phyloP scores from a whole-genome alignment of 805 yeast species.

The Lipomyces oligophaga region DNA sequence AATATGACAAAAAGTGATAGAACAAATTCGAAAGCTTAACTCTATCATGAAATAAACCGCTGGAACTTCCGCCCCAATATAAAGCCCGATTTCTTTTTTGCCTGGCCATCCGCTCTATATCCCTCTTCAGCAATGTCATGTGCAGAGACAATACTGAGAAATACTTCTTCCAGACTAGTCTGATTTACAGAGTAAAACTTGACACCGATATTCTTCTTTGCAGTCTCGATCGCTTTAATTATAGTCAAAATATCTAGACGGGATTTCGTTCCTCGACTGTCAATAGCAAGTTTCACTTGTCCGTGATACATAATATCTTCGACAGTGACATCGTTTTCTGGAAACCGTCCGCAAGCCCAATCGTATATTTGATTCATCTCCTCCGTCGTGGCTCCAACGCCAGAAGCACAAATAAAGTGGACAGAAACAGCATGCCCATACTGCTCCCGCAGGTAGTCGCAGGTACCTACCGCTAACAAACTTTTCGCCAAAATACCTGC shows the following conservation, averaged over 20 bases:
- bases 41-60: too few relatives aligned
- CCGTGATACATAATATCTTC: conserved; percentile 32
- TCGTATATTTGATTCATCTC: conserved; percentile 10
- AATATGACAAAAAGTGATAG: too few relatives aligned
- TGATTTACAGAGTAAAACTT: conserved; percentile 34
- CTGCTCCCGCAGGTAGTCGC: conserved; percentile 30
- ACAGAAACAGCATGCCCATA: conserved; percentile 34
- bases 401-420: conserved; percentile 32
- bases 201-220: conserved; percentile 18
- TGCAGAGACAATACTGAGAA: conserved; percentile 34
- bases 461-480: conserved; percentile 37
- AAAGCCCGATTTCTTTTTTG: too few relatives aligned
- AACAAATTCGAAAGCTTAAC: too few relatives aligned
- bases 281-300: conserved; percentile 28
- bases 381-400: conserved; percentile 1
- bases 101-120: too few relatives aligned
- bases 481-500: conserved; percentile 37
- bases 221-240: conserved; percentile 16
- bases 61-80: too few relatives aligned
- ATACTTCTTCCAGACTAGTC: conserved; percentile 37
- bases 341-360: conserved; percentile 29
- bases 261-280: conserved; percentile 5
- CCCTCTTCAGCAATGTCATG: conserved; percentile 34
- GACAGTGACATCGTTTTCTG: conserved; percentile 17
- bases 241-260: conserved; percentile 17